These are phyloP conservation scores for Cystofilobasidium capitatum DNA, from an alignment of 768 basidiomycete species.

Conservation along the genomic window DNA sequence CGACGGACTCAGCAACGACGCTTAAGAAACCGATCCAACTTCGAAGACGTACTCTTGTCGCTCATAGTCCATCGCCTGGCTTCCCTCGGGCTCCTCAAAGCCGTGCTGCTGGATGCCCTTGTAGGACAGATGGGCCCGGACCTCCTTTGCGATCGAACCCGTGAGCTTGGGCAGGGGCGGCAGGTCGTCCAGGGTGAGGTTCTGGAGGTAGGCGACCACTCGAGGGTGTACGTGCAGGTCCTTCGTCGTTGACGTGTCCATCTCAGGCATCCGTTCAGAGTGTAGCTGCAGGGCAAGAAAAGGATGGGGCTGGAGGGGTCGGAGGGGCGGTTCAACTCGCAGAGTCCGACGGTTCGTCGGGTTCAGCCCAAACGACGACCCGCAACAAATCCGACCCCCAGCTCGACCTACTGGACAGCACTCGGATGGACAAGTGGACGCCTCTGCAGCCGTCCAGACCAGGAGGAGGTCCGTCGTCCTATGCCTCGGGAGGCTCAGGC, in stretches of 20 bases:
- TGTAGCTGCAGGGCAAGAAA: too few species aligned
- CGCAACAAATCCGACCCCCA: too few species aligned
- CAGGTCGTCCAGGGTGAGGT: not conserved
- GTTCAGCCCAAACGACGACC: too few species aligned
- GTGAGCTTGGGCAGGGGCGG: slow-evolving; percentile 3
- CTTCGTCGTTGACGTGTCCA: not conserved
- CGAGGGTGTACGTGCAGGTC: not conserved
- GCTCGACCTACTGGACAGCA: too few species aligned
- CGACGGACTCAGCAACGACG: too few species aligned
- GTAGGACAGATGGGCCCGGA: not conserved
- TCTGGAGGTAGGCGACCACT: not conserved
- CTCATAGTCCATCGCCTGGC: not conserved
- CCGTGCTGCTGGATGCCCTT: not conserved
- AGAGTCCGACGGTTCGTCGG: too few species aligned
- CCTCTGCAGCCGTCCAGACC: slow-evolving; percentile 66
- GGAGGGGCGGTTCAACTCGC: too few species aligned
- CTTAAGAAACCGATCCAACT: too few species aligned
- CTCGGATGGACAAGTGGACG: slow-evolving; percentile 85
- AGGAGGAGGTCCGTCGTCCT: slow-evolving; percentile 27
- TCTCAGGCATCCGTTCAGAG: not conserved
- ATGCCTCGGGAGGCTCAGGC: slow-evolving; percentile 37
- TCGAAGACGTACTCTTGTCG: not conserved
- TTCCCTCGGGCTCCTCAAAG: not conserved
- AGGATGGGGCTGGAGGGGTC: too few species aligned
- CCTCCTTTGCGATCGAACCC: not conserved